A percentile compares a stretch with the other conserved stretches of the same genome.
phyloP scores from a whole-genome alignment of 305 asterid genomes.

The Solanum hybrid region DNA sequence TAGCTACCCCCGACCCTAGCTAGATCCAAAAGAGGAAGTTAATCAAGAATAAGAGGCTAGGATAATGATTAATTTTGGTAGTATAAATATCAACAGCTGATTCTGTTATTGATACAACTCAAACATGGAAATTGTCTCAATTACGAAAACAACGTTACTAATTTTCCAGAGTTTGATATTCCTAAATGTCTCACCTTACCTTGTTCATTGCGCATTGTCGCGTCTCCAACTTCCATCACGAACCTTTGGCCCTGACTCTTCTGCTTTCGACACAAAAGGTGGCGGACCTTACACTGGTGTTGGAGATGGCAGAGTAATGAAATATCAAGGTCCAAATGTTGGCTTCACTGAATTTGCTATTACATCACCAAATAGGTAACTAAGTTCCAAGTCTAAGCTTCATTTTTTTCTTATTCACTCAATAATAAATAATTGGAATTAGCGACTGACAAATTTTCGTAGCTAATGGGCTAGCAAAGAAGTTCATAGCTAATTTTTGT shows the following conservation, averaged over 20 bases:
- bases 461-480: not conserved
- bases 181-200: not conserved
- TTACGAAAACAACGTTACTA: not conserved
- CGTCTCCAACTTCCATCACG: not conserved
- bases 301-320: conserved; percentile 8
- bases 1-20: not conserved
- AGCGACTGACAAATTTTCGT: no score
- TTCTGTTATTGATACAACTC: not conserved
- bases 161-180: not conserved
- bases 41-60: no score
- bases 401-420: not conserved
- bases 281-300: not conserved
- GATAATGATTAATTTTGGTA: not conserved
- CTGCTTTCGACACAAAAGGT: not conserved
- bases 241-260: not conserved
- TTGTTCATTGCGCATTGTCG: not conserved
- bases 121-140: not conserved
- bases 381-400: not conserved
- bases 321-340: not conserved
- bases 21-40: no score
- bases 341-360: conserved; percentile 4
- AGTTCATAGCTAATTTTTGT: not conserved
- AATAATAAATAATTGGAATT: no score
- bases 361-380: not conserved
- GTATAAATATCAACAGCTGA: not conserved